Base-by-base conservation (phyloP, 176 grass and related monocot genomes). In the Oryza rufipogon region DNA sequence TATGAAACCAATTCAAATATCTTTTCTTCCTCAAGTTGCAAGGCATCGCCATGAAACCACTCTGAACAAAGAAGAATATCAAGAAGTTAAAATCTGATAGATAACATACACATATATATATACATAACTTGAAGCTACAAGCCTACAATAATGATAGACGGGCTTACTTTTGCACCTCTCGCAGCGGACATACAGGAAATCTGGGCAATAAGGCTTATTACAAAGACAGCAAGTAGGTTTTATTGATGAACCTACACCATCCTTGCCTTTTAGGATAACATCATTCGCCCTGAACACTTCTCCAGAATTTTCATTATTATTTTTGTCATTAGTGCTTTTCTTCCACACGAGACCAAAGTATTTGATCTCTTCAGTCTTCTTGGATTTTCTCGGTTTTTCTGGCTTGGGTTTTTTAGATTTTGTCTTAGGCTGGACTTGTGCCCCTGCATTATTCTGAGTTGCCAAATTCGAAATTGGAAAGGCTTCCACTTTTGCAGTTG, bases 41-140 rank as follows among this genome's bases (percentile, higher is more conserved):
- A 84, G 56, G 96, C 91, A 81, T 96, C 96, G 49, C 83, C 93
- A 94, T 99, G 96, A 83, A 91, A 96, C 96, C 96, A 99, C 86
- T 86, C 96, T 99, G 91, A 79, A 81, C 42, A 19, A 63, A 73
- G 71, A 74, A 36, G 26, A 66, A 89, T 64, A 81, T 47, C 20
- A 78, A 80, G 16, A 63, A 45, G 68, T 71, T 83, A 80, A 39
- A 33, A 70, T 28, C 44, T 56, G 52, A 70, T 81, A 73, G 67
- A 77, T 79, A 51, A 79, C 63, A 80, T 56, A 68, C 30, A 32
- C 30, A 32, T 3, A 32, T 68, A 75, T 28, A 77, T 66, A 65
- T 41, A 77, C 60, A 58, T 41, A 68, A 47, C 13, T 88, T 49
- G 67, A 78, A 77, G 74, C 48, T 73, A 67, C 39, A 41, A 41